A percentile compares a stretch with the other conserved stretches of the same genome.
phyloP scores from a whole-genome alignment of 306 rosid species.

The Gastrolobium bilobum region DNA sequence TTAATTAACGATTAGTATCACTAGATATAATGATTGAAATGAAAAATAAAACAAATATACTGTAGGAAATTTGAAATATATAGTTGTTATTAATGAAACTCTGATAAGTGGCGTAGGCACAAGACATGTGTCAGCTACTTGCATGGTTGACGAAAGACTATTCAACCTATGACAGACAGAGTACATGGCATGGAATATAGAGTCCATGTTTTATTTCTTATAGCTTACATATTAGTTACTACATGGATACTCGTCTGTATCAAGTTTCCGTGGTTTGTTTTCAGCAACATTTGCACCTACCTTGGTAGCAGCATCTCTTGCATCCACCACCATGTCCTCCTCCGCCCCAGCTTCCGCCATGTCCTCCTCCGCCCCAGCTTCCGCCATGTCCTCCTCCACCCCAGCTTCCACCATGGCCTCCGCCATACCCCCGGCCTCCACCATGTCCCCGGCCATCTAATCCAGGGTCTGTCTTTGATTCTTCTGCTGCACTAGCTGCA shows the following conservation, averaged over 20 bases:
- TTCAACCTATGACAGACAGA: not conserved
- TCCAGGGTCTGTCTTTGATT: not conserved
- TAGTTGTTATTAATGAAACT: constrained; percentile 13
- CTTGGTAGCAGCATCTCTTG: not conserved
- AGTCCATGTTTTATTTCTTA: constrained; percentile 23
- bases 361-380: not conserved
- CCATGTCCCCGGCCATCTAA: constrained; percentile 14
- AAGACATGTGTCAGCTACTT: not conserved
- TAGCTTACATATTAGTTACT: not conserved
- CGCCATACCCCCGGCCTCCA: not conserved
- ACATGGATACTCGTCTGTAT: not conserved
- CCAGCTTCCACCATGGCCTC: not conserved
- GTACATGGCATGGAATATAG: not conserved
- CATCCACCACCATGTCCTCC: not conserved
- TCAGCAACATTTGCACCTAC: constrained; percentile 2
- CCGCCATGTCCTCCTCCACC: not conserved
- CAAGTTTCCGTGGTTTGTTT: not conserved
- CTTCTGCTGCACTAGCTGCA: not conserved
- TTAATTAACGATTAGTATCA: not conserved
- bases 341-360: not conserved
- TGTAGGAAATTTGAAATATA: not conserved
- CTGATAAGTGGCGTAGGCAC: not conserved
- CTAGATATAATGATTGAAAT: not conserved
- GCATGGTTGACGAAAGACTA: not conserved
- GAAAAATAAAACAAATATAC: not conserved